Evolutionary conservation across 2,329 filamentous ascomycete genomes (phyloP), one percentile per base, ranked within the genome.

Genomic region (Aspergillus amoenus): DNA sequence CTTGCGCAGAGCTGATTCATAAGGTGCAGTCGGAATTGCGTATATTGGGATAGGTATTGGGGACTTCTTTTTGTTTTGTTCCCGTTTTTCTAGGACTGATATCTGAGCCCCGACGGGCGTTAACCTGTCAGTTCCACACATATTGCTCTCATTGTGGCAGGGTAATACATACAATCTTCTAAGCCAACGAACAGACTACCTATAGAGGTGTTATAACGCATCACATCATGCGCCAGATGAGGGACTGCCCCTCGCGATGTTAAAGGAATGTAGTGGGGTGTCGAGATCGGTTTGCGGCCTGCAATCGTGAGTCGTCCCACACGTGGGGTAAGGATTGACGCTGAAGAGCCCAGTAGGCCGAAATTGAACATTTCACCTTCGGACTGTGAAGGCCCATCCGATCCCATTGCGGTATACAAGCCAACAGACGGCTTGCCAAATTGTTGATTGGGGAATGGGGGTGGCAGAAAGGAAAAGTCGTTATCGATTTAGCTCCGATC

Each of bases 141-240:
- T 37, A 37, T 13, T 12, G 27, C 30, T 9, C 15, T 1, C n/a
- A 5, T 15, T 24, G 4, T 11, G n/a, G 43, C 12, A 15, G 8
- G 27, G 9, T 11, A 37, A 18, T 18, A 74, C 89, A 75, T 81
- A 97, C 94, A 97, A 74, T 99, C 94, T 80, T 99, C 94, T 27
- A 97, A 78, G 0, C 89, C 90, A 68, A 94, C 79, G 70, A 96
- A 96, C 3, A 90, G 81, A 24, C 89, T 89, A 27, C 79, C 78
- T 58, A 95, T 80, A 5, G 82, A 72, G 1, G 87, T 86, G 66
- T 88, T 80, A 55, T 85, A 87, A 41, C 76, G 73, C 63, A 94
- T 80, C 60, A 89, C 89, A 78, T 99, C 94, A 40, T 92, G 93
- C 3, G 93, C 90, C 62, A 99, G 77, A 76, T 99, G 94, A 51